Percentiles rank a stretch among this genome's conserved stretches.
Evolutionary conservation across 306 rosid genomes (phyloP).

Genomic region (Castanea mollissima): DNA sequence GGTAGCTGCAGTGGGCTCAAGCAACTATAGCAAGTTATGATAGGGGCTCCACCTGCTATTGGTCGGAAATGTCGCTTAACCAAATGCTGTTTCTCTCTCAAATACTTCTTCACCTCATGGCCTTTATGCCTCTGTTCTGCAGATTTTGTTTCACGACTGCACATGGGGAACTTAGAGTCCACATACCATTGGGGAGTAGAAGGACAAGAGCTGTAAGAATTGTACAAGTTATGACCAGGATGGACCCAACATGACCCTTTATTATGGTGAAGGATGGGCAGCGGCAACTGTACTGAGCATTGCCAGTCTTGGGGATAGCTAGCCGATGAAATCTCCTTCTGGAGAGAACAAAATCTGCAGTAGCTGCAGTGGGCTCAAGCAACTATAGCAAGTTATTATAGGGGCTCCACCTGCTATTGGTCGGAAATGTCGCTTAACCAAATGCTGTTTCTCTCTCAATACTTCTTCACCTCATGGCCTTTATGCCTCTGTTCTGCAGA

Average conservation of each 20-base stretch:
- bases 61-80: constrained; percentile 71
- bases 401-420: constrained; percentile 95
- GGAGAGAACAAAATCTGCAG: constrained; percentile 72
- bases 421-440: constrained; percentile 57
- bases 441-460: constrained; percentile 43
- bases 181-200: constrained; percentile 44
- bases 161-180: constrained; percentile 35
- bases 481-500: constrained; percentile 44
- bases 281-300: constrained; percentile 49
- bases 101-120: constrained; percentile 38
- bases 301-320: constrained; percentile 44
- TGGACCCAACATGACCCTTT: constrained; percentile 34
- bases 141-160: constrained; percentile 41
- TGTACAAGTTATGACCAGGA: constrained; percentile 35
- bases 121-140: constrained; percentile 41
- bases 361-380: constrained; percentile 58
- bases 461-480: constrained; percentile 38
- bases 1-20: constrained; percentile 63
- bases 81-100: constrained; percentile 42
- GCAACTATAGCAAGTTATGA: constrained; percentile 73
- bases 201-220: constrained; percentile 38
- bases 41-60: constrained; percentile 86
- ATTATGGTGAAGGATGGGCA: constrained; percentile 26
- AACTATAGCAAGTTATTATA: constrained; percentile 65
- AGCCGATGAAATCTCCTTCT: constrained; percentile 56